Base-by-base conservation (phyloP, 768 basidiomycete species). In the Calocybe indica region DNA sequence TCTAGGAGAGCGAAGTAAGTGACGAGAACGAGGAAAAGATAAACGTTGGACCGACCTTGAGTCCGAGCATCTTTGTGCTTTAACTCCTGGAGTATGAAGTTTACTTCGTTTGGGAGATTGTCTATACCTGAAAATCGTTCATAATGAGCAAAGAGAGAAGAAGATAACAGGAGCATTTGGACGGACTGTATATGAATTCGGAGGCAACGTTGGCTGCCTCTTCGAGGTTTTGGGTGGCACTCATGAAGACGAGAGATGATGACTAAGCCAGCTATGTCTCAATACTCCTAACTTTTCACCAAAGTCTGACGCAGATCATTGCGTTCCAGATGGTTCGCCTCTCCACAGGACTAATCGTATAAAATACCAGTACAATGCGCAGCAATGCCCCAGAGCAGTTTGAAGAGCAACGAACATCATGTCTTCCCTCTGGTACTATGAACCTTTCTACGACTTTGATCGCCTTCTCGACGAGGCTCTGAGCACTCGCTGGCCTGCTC, bases 141-240 rank as follows among this genome's bases (percentile, higher is more conserved):
- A 22, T 4, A 4, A 22, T 22, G 22, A 22, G 22, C 22, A 35
- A 37, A 14, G 31, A 11, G 15, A 13, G 30, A 35, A 15, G 32
- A 34, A n/a, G 30, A 12, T 9, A 35, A 13, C n/a, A 13, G 28
- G 40, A 30, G 15, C 6, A 6, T 5, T 32, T 10, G 11, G 13
- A 58, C 72, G 35, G 31, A 76, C 78, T 78, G 60, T 78, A 78
- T 39, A 80, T 75, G 61, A 75, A 80, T 58, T 80, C 78, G 1
- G 74, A 69, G 11, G 76, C 75, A 33, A 80, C 66, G 43, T 70
- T 74, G 1, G 75, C 70, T 0, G 77, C 78, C 56, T 80, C 78
- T 55, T 80, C 78, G 33, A 73, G 52, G 53, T 73, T 74, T 45
- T 72, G 72, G n/a, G 56, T 54, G 7, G 55, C 53, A 37, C 61